Conservation (phyloP, 2,329 filamentous ascomycete genomes). For the Talaromyces sp. region DNA sequence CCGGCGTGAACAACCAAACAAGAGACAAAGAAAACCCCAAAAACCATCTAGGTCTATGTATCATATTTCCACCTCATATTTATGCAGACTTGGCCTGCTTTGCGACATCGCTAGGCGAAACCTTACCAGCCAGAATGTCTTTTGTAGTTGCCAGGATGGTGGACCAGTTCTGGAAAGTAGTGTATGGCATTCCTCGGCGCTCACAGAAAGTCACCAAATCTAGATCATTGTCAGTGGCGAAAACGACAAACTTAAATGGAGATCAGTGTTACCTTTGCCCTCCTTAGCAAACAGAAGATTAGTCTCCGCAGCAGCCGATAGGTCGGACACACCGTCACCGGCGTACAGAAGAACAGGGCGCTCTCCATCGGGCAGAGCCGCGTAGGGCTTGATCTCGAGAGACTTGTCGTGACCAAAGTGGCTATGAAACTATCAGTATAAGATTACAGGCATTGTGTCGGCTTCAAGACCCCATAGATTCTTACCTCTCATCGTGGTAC, state of each 20-base stretch:
- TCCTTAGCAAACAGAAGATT: slow-evolving; percentile 93
- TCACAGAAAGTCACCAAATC: slow-evolving; percentile 89
- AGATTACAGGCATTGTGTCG: not conserved
- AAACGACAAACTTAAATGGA: not conserved
- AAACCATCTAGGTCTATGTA: not conserved
- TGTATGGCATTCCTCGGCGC: slow-evolving; percentile 81
- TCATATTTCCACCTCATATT: not conserved
- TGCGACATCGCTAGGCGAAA: slow-evolving; percentile 71
- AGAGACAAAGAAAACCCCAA: not conserved
- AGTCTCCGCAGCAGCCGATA: slow-evolving; percentile 89
- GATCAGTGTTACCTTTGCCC: slow-evolving; percentile 65
- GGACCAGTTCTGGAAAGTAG: slow-evolving; percentile 81
- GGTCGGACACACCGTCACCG: slow-evolving; percentile 89
- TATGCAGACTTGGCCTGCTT: slow-evolving; percentile 12
- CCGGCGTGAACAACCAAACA: not conserved
- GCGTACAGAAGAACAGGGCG: slow-evolving; percentile 90
- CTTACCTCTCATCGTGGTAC: slow-evolving; percentile 81
- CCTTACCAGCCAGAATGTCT: slow-evolving; percentile 74
- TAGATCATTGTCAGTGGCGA: slow-evolving; percentile 38
- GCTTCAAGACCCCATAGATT: not conserved
- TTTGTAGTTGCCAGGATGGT: slow-evolving; percentile 76
- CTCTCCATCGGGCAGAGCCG: slow-evolving; percentile 63
- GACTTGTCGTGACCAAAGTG: slow-evolving; percentile 97
- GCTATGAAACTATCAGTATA: slow-evolving; percentile 44
- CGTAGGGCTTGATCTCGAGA: slow-evolving; percentile 83